phyloP scores from a whole-genome alignment of 768 basidiomycete genomes.

The Pilatotrama ljubarskyi region DNA sequence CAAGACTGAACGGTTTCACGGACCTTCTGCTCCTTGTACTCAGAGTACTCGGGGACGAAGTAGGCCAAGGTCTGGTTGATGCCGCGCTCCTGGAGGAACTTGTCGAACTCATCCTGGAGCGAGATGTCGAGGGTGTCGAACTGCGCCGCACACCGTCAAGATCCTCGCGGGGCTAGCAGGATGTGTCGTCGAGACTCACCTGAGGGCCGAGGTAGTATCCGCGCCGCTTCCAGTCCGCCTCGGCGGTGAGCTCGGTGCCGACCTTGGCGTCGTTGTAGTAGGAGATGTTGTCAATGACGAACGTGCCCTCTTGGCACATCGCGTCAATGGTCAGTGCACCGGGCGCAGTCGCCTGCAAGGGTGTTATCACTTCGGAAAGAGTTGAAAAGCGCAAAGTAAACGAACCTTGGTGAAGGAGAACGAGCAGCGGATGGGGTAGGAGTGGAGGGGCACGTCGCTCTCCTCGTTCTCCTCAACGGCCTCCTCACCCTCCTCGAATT shows the following conservation, averaged over 20 bases:
- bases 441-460: slow-evolving; percentile 37
- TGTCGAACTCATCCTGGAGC: slow-evolving; percentile 91
- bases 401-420: slow-evolving; percentile 83
- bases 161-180: not conserved
- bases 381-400: not conserved
- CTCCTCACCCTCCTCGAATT: slow-evolving; percentile 39
- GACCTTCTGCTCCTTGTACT: slow-evolving; percentile 93
- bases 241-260: slow-evolving; percentile 77
- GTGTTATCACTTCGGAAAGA: not conserved
- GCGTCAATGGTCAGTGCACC: slow-evolving; percentile 82
- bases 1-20: slow-evolving; percentile 22
- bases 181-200: slow-evolving; percentile 40
- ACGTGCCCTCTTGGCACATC: slow-evolving; percentile 74
- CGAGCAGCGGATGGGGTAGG: slow-evolving; percentile 76
- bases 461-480: slow-evolving; percentile 39
- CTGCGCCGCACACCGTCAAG: slow-evolving; percentile 36
- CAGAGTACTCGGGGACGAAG: slow-evolving; percentile 88
- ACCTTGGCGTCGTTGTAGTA: slow-evolving; percentile 75
- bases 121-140: slow-evolving; percentile 87
- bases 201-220: slow-evolving; percentile 92
- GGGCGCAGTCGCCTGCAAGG: slow-evolving; percentile 44
- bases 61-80: slow-evolving; percentile 78
- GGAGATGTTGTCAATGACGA: slow-evolving; percentile 87
- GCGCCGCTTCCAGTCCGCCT: slow-evolving; percentile 92
- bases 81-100: slow-evolving; percentile 87